Percentiles rank a stretch among this genome's conserved stretches.
phyloP scores from a whole-genome alignment of 768 basidiomycete genomes.

The Kwoniella mangroviensis region DNA sequence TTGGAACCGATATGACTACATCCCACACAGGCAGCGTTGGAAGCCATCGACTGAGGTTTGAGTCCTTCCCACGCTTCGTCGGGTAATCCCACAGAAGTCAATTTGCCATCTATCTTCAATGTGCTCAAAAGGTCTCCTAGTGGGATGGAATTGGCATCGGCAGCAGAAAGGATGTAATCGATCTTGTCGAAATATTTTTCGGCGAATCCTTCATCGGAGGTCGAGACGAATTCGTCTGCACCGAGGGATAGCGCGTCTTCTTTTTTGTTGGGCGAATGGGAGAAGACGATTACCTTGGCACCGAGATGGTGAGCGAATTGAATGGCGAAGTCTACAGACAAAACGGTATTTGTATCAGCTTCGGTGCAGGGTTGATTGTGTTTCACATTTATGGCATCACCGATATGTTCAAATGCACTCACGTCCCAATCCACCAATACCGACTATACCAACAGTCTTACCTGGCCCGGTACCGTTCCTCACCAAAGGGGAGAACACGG shows the following conservation, averaged over 20 bases:
- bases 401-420: neutral
- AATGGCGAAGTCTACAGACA: slow-evolving; percentile 48
- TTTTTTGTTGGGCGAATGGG: slow-evolving; percentile 64
- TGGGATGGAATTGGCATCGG: slow-evolving; percentile 60
- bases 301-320: slow-evolving; percentile 65
- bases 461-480: slow-evolving; percentile 66
- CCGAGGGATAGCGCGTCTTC: slow-evolving; percentile 63
- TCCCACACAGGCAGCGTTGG: slow-evolving; percentile 46
- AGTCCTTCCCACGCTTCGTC: slow-evolving; percentile 57
- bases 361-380: too few relatives aligned
- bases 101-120: slow-evolving; percentile 63
- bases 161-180: slow-evolving; percentile 59
- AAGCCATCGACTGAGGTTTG: slow-evolving; percentile 35
- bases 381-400: too few relatives aligned
- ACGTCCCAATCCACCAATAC: slow-evolving; percentile 68
- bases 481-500: slow-evolving; percentile 58
- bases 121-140: slow-evolving; percentile 64
- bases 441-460: slow-evolving; percentile 69
- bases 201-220: slow-evolving; percentile 46
- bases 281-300: slow-evolving; percentile 66
- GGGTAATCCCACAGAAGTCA: slow-evolving; percentile 66
- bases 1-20: slow-evolving; percentile 64
- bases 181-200: slow-evolving; percentile 55
- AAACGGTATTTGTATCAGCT: too few relatives aligned
- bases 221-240: slow-evolving; percentile 52